Evolutionary conservation across 805 yeast genomes (phyloP), one percentile per base, ranked within the genome.

Genomic region (Deakozyma indianensis): DNA sequence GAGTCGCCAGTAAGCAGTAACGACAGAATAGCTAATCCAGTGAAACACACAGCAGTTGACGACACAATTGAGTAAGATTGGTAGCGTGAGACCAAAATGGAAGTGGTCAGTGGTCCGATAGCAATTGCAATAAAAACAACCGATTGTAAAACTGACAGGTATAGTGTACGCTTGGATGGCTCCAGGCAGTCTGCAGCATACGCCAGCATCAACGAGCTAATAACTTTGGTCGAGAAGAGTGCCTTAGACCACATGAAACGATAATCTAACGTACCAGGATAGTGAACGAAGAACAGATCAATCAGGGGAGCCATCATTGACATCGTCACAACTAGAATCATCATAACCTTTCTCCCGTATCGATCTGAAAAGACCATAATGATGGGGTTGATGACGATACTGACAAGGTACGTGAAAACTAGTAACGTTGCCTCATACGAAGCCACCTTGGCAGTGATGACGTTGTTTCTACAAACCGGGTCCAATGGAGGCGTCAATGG

Each of bases 301-400:
- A 32, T n/a, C 20, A n/a, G 11, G 18, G 38, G 38, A 5, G 38
- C 11, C 38, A 32, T 32, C 5, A 32, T 7, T 9, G 38, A 32
- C 18, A 32, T 5, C 18, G 16, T 9, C 20, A 7, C 9, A 9
- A 32, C 38, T 5, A 32, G 4, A 11, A 32, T 32, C 38, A 32
- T 32, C 38, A 32, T 32, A 14, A 14, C 16, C 18, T 32, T 32
- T 32, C 38, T 9, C 18, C 38, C 38, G 11, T 11, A 32, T 7
- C 75, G 61, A 56, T 83, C 92, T 20, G 83, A 75, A 14, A 75
- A 55, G 44, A 75, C 73, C 1, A 86, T 81, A 46, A 81, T 60
- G 51, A 77, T 77, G 16, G 58, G 56, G 20, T 45, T 46, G 16
- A 47, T 49, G 15, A 54, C 23, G 21, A 53, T 47, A 2, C 53